phyloP scores from a whole-genome alignment of 2,329 filamentous ascomycete genomes.

The Lachnellula occidentalis region DNA sequence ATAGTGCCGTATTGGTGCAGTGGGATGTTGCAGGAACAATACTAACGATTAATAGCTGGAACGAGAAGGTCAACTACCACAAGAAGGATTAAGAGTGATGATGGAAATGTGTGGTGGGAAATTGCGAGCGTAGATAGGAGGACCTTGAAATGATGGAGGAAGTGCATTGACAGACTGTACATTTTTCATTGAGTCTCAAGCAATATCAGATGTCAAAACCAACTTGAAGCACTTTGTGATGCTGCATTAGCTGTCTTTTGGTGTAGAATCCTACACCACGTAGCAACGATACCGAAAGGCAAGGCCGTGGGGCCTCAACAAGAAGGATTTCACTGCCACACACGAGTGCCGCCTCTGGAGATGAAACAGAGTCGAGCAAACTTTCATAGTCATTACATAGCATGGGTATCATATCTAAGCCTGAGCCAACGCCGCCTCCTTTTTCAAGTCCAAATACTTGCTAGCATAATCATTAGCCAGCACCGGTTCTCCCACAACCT shows the following conservation, averaged over 20 bases:
- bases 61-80: constrained; percentile 92
- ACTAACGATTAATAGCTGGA: constrained; percentile 63
- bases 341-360: too few relatives aligned
- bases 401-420: constrained; percentile 20
- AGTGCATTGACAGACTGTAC: constrained; percentile 16
- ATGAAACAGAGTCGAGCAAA: too few relatives aligned
- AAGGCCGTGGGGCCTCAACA: too few relatives aligned
- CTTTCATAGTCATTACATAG: not conserved
- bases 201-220: constrained; percentile 13
- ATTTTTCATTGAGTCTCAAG: constrained; percentile 21
- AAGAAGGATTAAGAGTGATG: constrained; percentile 41
- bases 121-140: not conserved
- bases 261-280: not conserved
- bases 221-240: not conserved
- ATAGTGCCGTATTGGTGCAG: constrained; percentile 2
- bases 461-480: constrained; percentile 52
- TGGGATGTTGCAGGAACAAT: not conserved
- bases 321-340: too few relatives aligned
- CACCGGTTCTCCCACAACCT: constrained; percentile 48
- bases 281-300: too few relatives aligned
- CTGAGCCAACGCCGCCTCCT: constrained; percentile 25
- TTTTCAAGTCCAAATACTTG: constrained; percentile 47
- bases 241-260: too few relatives aligned
- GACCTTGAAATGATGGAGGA: not conserved
- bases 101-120: not conserved